Evolutionary conservation across 495 filamentous ascomycete species (phyloP).

Genomic region (Tirmania nivea): DNA sequence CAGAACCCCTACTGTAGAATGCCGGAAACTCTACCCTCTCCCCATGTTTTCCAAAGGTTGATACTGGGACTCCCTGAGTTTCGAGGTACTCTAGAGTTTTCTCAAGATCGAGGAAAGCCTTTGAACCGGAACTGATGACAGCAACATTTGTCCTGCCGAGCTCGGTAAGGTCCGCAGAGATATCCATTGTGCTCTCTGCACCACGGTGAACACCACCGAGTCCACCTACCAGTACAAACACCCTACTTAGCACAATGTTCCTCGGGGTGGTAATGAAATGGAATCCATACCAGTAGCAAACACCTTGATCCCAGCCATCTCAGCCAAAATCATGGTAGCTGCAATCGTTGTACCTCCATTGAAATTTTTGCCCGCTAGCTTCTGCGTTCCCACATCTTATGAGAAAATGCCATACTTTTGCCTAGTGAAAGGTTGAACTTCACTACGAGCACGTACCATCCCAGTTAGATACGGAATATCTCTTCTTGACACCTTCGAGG

Average conservation of each 20-base stretch:
- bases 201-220: conserved; percentile 85
- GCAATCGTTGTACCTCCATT: conserved; percentile 86
- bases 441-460: conserved; percentile 30
- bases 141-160: conserved; percentile 78
- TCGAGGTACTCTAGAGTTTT: conserved; percentile 85
- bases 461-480: conserved; percentile 68
- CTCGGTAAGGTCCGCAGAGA: conserved; percentile 88
- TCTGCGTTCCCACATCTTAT: conserved; percentile 23
- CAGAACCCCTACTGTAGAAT: conserved; percentile 76
- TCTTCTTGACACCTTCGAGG: conserved; percentile 63
- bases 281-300: conserved; percentile 48
- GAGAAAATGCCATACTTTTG: conserved; percentile 1
- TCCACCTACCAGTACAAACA: conserved; percentile 19
- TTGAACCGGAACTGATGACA: conserved; percentile 75
- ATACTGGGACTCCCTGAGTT: conserved; percentile 71
- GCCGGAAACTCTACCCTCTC: conserved; percentile 56
- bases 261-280: conserved; percentile 23
- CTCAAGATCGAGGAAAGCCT: conserved; percentile 85
- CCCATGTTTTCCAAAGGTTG: conserved; percentile 54
- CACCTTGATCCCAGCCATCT: conserved; percentile 70
- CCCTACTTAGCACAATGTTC: conserved; percentile 2
- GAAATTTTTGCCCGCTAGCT: conserved; percentile 38
- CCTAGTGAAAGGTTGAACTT: not conserved
- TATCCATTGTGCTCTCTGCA: conserved; percentile 66
- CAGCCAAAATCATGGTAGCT: conserved; percentile 75